Evolutionary conservation across 257 asterid species (phyloP).

Genomic region (Prunella vulgaris): DNA sequence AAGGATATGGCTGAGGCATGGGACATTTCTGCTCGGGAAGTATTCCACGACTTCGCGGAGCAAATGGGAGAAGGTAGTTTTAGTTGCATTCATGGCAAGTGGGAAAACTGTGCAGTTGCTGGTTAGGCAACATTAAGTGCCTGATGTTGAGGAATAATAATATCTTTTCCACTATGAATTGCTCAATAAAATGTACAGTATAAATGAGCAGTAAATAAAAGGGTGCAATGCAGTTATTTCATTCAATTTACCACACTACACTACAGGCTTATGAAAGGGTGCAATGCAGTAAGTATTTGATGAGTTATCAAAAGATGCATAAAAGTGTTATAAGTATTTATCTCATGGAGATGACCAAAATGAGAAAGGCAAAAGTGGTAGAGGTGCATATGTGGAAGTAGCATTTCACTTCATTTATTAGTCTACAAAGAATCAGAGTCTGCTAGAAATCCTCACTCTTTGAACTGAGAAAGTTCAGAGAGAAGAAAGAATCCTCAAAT

Average conservation of each 20-base stretch:
- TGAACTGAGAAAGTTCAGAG: no score
- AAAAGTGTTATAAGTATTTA: no score
- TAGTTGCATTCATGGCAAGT: constrained; percentile 41
- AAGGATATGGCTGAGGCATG: constrained; percentile 46
- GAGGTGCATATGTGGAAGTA: no score
- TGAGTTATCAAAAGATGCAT: no score
- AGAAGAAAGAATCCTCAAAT: no score
- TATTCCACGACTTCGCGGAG: constrained; percentile 30
- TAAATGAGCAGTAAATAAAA: neutral
- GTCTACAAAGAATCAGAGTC: no score
- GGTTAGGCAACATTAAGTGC: neutral
- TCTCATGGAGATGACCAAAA: no score
- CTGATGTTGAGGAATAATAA: neutral
- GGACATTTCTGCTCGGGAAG: constrained; percentile 41
- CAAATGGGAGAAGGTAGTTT: constrained; percentile 47
- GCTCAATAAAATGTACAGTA: constrained; percentile 1
- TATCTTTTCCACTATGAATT: neutral
- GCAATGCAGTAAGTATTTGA: no score
- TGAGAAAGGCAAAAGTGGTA: no score
- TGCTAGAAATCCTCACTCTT: no score
- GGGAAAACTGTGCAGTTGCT: constrained; percentile 35
- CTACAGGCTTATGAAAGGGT: neutral
- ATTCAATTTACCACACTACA: neutral
- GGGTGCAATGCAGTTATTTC: neutral
- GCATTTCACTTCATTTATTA: no score